Percentiles rank a stretch among this genome's conserved stretches.
Evolutionary conservation across 2,329 filamentous ascomycete genomes (phyloP).

Genomic region (Tolypocladium nubicola): DNA sequence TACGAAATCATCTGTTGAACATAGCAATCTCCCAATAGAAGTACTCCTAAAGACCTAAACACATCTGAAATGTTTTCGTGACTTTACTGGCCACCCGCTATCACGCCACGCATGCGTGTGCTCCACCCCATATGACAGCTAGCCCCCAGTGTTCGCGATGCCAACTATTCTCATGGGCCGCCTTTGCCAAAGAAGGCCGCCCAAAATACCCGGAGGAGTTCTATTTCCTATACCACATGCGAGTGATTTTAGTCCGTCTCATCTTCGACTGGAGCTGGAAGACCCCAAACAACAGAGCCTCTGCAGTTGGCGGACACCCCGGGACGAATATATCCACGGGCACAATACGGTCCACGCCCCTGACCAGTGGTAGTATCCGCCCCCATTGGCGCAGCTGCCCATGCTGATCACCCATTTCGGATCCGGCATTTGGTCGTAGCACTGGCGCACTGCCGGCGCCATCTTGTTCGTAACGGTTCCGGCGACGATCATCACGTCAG

Average conservation of each 20-base stretch:
- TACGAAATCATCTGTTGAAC: too few relatives aligned
- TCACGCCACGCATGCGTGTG: too few relatives aligned
- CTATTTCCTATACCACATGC: constrained; percentile 49
- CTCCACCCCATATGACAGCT: too few relatives aligned
- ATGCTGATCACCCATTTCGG: constrained; percentile 77
- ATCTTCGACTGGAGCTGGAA: constrained; percentile 72
- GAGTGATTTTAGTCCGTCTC: constrained; percentile 43
- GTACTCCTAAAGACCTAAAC: too few relatives aligned
- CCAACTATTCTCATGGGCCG: too few relatives aligned
- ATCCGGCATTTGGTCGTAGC: constrained; percentile 94
- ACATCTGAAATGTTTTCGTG: too few relatives aligned
- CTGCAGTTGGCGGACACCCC: constrained; percentile 54
- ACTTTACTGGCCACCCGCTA: too few relatives aligned
- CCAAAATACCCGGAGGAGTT: too few relatives aligned
- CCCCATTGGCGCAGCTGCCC: constrained; percentile 76
- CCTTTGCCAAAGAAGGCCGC: too few relatives aligned
- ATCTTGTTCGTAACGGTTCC: constrained; percentile 93
- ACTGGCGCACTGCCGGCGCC: constrained; percentile 78
- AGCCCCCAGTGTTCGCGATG: too few relatives aligned
- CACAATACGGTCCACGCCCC: constrained; percentile 66
- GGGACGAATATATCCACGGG: constrained; percentile 74
- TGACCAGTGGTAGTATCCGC: constrained; percentile 73
- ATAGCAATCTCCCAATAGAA: too few relatives aligned
- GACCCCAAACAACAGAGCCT: constrained; percentile 58
- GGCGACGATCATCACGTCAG: constrained; percentile 88